phyloP scores from a whole-genome alignment of 2,329 filamentous ascomycete genomes.

The Cordyceps cicadae region DNA sequence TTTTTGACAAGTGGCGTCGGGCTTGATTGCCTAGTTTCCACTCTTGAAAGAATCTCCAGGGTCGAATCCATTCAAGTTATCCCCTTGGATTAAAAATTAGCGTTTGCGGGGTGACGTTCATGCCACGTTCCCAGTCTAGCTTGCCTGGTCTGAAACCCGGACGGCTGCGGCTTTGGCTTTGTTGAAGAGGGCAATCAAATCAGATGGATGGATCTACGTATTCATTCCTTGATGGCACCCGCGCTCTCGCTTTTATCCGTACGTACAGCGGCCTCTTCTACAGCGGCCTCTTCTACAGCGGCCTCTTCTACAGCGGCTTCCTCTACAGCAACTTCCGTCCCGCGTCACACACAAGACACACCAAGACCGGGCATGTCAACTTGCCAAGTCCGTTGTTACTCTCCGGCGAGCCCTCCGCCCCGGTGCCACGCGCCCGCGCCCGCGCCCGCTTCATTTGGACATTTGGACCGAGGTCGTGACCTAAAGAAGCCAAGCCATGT shows the following conservation, averaged over 20 bases:
- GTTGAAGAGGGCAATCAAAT: too few species aligned
- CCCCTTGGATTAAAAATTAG: neutral
- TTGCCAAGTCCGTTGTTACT: slow-evolving; percentile 1
- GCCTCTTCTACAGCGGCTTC: too few species aligned
- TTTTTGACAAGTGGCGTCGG: slow-evolving; percentile 1
- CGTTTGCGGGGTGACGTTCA: slow-evolving; percentile 3
- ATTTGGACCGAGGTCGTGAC: neutral
- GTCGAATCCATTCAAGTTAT: neutral
- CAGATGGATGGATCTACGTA: too few species aligned
- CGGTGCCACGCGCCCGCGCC: neutral
- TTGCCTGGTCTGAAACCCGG: neutral
- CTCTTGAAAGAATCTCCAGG: neutral
- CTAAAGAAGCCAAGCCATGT: neutral
- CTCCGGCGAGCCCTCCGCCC: neutral
- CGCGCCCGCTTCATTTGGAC: neutral
- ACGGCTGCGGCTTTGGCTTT: neutral
- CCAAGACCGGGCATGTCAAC: neutral
- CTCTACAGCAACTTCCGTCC: neutral
- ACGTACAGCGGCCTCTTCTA: too few species aligned
- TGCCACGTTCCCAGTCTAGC: neutral
- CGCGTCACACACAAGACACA: neutral
- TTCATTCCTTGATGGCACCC: too few species aligned
- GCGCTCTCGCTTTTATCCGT: too few species aligned
- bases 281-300: too few species aligned
- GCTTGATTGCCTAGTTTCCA: neutral